Evolutionary conservation across 2,329 filamentous ascomycete genomes (phyloP).

Genomic region (Trichoderma asperellum): DNA sequence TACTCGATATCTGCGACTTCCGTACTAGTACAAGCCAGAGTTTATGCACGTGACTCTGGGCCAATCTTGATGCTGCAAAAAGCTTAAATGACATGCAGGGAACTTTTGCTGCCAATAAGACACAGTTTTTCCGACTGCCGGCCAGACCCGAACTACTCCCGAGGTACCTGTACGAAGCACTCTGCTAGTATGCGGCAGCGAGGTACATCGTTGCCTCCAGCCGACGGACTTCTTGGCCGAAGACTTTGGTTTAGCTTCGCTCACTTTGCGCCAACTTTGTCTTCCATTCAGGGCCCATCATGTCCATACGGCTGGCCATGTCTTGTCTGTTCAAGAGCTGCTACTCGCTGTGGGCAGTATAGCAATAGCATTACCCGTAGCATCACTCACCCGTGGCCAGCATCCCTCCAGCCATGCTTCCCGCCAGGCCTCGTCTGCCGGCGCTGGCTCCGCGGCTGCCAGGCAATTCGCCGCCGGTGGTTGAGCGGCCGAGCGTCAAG

Average conservation of each 20-base stretch:
- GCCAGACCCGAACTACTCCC: background rate
- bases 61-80: slow-evolving; percentile 8
- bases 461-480: slow-evolving; percentile 34
- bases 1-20: too few species aligned
- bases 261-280: slow-evolving; percentile 14
- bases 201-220: slow-evolving; percentile 6
- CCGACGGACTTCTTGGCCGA: background rate
- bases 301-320: slow-evolving; percentile 25
- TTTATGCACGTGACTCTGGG: background rate
- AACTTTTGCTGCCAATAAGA: slow-evolving; percentile 26
- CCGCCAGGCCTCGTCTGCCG: slow-evolving; percentile 36
- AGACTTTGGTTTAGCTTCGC: slow-evolving; percentile 8
- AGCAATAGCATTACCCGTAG: background rate
- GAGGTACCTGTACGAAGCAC: slow-evolving; percentile 6
- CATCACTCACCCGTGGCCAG: background rate
- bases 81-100: slow-evolving; percentile 21
- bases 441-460: slow-evolving; percentile 42
- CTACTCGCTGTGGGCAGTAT: slow-evolving; percentile 19
- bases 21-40: background rate
- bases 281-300: slow-evolving; percentile 16
- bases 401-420: slow-evolving; percentile 25
- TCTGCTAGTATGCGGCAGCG: background rate
- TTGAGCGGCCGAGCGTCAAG: slow-evolving; percentile 38
- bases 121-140: background rate
- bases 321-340: slow-evolving; percentile 11